Percentiles rank a stretch among this genome's conserved stretches.
phyloP scores from a whole-genome alignment of 2,329 filamentous ascomycete genomes.

The Pestalotiopsis sp. region DNA sequence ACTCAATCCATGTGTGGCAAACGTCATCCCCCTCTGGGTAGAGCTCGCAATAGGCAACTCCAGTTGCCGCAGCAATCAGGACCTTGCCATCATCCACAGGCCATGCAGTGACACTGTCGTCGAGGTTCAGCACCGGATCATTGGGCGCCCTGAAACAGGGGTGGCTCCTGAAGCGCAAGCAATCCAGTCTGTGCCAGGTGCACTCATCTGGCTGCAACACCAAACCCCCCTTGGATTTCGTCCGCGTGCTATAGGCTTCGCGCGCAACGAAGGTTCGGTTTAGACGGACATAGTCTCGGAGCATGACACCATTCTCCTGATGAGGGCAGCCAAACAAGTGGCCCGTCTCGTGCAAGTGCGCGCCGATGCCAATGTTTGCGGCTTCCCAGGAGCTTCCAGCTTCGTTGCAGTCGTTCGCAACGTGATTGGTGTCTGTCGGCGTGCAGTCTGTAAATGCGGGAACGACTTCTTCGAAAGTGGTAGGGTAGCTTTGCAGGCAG shows the following conservation, averaged over 20 bases:
- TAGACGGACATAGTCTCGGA: constrained; percentile 81
- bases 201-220: constrained; percentile 82
- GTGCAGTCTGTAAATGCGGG: constrained; percentile 90
- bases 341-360: constrained; percentile 88
- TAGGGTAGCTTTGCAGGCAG: constrained; percentile 86
- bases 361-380: constrained; percentile 92
- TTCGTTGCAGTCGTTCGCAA: constrained; percentile 86
- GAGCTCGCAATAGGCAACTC: constrained; percentile 84
- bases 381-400: constrained; percentile 92
- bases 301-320: constrained; percentile 90
- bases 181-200: constrained; percentile 87
- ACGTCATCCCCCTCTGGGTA: constrained; percentile 78
- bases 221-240: constrained; percentile 78
- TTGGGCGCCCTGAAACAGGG: constrained; percentile 85
- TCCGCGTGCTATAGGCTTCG: constrained; percentile 86
- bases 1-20: constrained; percentile 83
- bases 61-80: constrained; percentile 76
- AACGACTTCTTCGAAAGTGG: constrained; percentile 85
- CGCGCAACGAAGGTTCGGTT: constrained; percentile 81
- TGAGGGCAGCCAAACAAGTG: constrained; percentile 90
- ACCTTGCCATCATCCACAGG: constrained; percentile 77
- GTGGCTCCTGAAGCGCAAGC: constrained; percentile 85
- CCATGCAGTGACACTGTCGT: constrained; percentile 85
- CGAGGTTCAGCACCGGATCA: constrained; percentile 65
- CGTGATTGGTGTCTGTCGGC: constrained; percentile 75